Base-by-base conservation (phyloP, 2,329 filamentous ascomycete species). In the Trichoderma pleuroti region DNA sequence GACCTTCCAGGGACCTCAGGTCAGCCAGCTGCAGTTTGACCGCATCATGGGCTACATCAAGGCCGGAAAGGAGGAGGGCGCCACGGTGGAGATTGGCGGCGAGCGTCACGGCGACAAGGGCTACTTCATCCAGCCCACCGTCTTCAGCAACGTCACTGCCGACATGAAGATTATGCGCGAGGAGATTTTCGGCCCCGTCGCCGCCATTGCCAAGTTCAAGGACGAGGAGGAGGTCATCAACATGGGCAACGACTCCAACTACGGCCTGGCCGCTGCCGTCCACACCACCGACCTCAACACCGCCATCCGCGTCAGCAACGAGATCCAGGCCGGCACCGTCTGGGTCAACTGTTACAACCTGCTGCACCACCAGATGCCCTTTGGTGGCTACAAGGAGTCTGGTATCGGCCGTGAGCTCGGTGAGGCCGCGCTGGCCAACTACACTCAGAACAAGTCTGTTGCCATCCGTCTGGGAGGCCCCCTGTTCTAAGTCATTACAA, bases 121-220 rank as follows among this genome's bases (percentile, higher is more conserved):
- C 73, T 97, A 93, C 88, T 97, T 95, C 86, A 95, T 97, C 82
- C 85, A 95, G 86, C 93, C 93, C 52, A 97, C 93, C 78, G 93
- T 97, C 84, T 97, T 97, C 87, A 90, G 88, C 81, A 90, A 93
- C 78, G 93, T 96, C 75, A 88, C 85, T 63, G 83, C 90, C 75
- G 88, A 95, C 81, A 97, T 96, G 92, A 94, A 93, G 88, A 96
- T 97, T 78, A 90, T 94, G 84, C 88, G 93, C 82, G 93, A 97
- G 84, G 93, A 97, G 85, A 96, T 97, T 80, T 97, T 97, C 80
- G 93, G 93, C 74, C 93, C 93, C 71, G 93, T 97, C 74, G 92
- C 90, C 84, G 87, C 91, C 77, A 91, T 97, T 76, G 87, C 91
- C 84, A 97, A 95, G 85, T 97, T 97, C 87, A 91, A 91, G 85